Evolutionary conservation across 2,329 filamentous ascomycete species (phyloP).

Genomic region (Arachnomyces sp.): DNA sequence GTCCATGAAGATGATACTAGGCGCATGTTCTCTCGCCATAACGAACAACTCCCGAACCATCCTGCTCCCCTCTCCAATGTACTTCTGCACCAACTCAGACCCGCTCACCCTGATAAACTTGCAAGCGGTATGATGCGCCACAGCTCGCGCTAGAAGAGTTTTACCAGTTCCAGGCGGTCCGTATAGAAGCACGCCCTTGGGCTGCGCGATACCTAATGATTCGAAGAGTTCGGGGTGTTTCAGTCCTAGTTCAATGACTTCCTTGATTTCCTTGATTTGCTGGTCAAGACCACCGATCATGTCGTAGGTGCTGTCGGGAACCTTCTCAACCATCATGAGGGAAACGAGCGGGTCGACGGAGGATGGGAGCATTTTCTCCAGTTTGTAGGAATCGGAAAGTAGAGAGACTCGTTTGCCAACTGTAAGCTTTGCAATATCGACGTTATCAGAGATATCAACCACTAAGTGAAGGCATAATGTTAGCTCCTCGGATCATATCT

Average conservation of each 20-base stretch:
- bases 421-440: slow-evolving; percentile 92
- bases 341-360: slow-evolving; percentile 97
- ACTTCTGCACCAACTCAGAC: slow-evolving; percentile 95
- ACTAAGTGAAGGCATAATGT: slow-evolving; percentile 46
- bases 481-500: background rate
- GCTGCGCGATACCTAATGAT: slow-evolving; percentile 95
- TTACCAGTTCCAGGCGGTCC: slow-evolving; percentile 96
- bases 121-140: slow-evolving; percentile 97
- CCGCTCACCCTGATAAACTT: slow-evolving; percentile 97
- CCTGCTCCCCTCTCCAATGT: slow-evolving; percentile 93
- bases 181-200: slow-evolving; percentile 94
- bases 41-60: slow-evolving; percentile 99
- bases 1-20: slow-evolving; percentile 99
- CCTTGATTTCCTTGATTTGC: slow-evolving; percentile 99
- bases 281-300: slow-evolving; percentile 99
- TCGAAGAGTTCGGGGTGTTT: slow-evolving; percentile 99
- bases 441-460: slow-evolving; percentile 87
- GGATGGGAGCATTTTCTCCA: slow-evolving; percentile 96
- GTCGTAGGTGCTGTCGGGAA: slow-evolving; percentile 98
- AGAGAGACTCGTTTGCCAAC: slow-evolving; percentile 95
- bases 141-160: slow-evolving; percentile 86
- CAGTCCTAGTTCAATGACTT: slow-evolving; percentile 95
- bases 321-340: slow-evolving; percentile 99
- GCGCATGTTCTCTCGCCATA: slow-evolving; percentile 96
- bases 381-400: slow-evolving; percentile 94